Conservation (phyloP, 805 yeast species). For the Candida boleticola region DNA sequence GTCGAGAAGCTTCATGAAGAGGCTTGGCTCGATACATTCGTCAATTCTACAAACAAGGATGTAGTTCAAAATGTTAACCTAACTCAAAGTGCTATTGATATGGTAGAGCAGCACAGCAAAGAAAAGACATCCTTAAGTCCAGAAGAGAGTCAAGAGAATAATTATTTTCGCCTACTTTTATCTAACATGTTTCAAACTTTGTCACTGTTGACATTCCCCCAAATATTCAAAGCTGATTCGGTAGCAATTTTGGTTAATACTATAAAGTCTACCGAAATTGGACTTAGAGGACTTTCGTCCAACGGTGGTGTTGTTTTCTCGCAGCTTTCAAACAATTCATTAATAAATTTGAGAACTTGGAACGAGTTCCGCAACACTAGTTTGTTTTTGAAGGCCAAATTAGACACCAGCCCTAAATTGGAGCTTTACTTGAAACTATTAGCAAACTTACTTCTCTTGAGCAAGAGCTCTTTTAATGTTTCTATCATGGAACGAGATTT, state of each 20-base stretch:
- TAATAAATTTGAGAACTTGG: slow-evolving; percentile 56
- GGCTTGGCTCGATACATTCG: slow-evolving; percentile 26
- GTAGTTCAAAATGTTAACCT: slow-evolving; percentile 19
- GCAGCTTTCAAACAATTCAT: slow-evolving; percentile 60
- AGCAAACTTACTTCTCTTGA: slow-evolving; percentile 33
- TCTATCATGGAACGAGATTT: slow-evolving; percentile 45
- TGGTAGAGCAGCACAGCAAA: slow-evolving; percentile 21
- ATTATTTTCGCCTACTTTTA: slow-evolving; percentile 27
- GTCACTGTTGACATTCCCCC: slow-evolving; percentile 38
- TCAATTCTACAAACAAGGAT: slow-evolving; percentile 17
- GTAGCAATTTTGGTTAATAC: slow-evolving; percentile 49
- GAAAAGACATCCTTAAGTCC: slow-evolving; percentile 18
- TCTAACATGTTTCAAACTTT: slow-evolving; percentile 35
- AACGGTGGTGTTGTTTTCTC: slow-evolving; percentile 45
- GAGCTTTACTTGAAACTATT: slow-evolving; percentile 32
- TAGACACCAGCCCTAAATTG: slow-evolving; percentile 31
- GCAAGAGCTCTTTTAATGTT: slow-evolving; percentile 29
- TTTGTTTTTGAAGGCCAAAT: slow-evolving; percentile 28
- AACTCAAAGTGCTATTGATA: slow-evolving; percentile 25
- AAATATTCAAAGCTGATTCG: slow-evolving; percentile 33
- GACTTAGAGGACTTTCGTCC: slow-evolving; percentile 52
- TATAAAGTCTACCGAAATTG: slow-evolving; percentile 62
- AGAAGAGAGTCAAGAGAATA: slow-evolving; percentile 27
- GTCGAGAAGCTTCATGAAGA: slow-evolving; percentile 13
- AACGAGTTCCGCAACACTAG: slow-evolving; percentile 38